Evolutionary conservation across 2,329 filamentous ascomycete genomes (phyloP), one percentile per base, ranked within the genome.

Genomic region (Penicillium brasilianum): DNA sequence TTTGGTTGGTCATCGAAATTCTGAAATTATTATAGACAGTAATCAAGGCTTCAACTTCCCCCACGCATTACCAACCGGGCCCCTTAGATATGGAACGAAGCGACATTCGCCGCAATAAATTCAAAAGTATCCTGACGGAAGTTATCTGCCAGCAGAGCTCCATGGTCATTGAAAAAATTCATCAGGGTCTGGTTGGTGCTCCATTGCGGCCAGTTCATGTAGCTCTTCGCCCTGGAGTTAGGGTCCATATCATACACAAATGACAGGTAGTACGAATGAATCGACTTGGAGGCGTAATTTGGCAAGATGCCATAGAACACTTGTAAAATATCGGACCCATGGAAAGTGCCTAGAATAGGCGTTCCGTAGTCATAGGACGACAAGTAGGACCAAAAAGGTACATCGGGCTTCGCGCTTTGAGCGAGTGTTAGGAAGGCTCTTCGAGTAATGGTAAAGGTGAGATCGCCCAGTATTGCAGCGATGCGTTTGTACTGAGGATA

Each of bases 401-500:
- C 85, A 34, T 76, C 67, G 0, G 88, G 87, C 63, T 87, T 82
- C 13, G 79, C 76, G 1, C 76, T 57, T 0, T 73, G 70, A 1
- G 85, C 74, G 0, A 70, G 60, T 13, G 81, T 71, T 22, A 95
- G 83, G 73, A 91, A 88, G 5, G 83, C 62, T 16, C 91, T 87
- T 1, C 91, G 86, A 0, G 87, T 85, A 0, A 95, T 81, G 0
- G 88, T 93, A 76, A 95, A 94, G 1, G 85, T 85, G 0, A 92
- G 69, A 71, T 95, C 91, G 14, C 91, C 91, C 0, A 93, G 79
- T 30, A 94, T 85, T 37, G 91, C 90, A 1, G 90, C 87, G 0
- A 92, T 79, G 14, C 90, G 88, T 76, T 93, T 94, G 82, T 87
- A 93, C 66, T 91, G 85, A 0, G 91, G 90, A 71, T 91, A 93